Percentiles rank a stretch among this genome's conserved stretches.
These are phyloP conservation scores for Kuraishia hungarica DNA, from an alignment of 805 yeast genomes.

Conservation along the genomic window DNA sequence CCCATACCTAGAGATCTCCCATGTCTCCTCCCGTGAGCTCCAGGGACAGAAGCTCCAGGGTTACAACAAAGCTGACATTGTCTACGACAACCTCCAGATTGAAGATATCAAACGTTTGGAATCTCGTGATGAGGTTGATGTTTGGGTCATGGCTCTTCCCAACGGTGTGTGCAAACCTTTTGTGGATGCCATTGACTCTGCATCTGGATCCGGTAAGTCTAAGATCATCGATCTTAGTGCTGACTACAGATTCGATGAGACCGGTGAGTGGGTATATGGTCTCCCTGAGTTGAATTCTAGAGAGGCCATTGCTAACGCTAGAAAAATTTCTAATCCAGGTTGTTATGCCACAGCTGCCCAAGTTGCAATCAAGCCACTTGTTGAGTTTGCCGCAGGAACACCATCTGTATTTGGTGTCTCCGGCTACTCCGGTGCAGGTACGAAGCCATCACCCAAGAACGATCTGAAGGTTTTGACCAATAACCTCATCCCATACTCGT, in stretches of 20 bases:
- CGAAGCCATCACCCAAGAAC: slow-evolving; percentile 96
- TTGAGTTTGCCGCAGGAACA: slow-evolving; percentile 54
- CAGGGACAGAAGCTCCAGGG: slow-evolving; percentile 82
- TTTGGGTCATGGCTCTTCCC: slow-evolving; percentile 99
- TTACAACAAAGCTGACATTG: slow-evolving; percentile 72
- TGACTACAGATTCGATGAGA: slow-evolving; percentile 87
- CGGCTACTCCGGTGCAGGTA: slow-evolving; percentile 99
- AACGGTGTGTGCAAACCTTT: slow-evolving; percentile 93
- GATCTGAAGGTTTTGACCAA: slow-evolving; percentile 66
- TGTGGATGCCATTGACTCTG: slow-evolving; percentile 70
- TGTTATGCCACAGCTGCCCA: slow-evolving; percentile 99
- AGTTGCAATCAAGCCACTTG: slow-evolving; percentile 80
- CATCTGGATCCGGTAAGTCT: slow-evolving; percentile 44
- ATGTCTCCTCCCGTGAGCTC: slow-evolving; percentile 94
- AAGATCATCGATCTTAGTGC: slow-evolving; percentile 92
- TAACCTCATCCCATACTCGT: slow-evolving; percentile 89
- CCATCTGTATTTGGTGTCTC: slow-evolving; percentile 94
- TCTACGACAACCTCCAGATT: slow-evolving; percentile 77
- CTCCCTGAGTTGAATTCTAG: slow-evolving; percentile 86
- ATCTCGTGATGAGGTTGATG: slow-evolving; percentile 69
- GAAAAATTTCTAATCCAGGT: slow-evolving; percentile 92
- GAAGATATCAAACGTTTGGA: slow-evolving; percentile 83
- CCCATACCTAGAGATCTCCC: slow-evolving; percentile 79
- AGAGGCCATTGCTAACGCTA: slow-evolving; percentile 54
- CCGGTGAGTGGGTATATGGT: slow-evolving; percentile 89